phyloP scores from a whole-genome alignment of 2,329 filamentous ascomycete species.

The Claviceps arundinis region DNA sequence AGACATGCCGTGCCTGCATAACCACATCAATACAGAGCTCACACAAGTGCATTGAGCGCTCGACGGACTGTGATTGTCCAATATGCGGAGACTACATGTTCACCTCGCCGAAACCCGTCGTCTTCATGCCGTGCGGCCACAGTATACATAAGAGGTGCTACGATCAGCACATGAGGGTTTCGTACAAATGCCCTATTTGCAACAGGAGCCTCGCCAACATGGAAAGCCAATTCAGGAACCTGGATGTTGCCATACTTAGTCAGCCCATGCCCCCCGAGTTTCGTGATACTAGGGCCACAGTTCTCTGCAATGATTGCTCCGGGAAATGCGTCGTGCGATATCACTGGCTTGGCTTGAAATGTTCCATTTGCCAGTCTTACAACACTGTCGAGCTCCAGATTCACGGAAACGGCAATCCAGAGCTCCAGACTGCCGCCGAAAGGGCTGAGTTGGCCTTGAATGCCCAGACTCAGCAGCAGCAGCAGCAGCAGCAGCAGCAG shows the following conservation, averaged over 20 bases:
- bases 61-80: conserved; percentile 89
- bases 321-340: conserved; percentile 76
- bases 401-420: conserved; percentile 28
- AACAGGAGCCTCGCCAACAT: conserved; percentile 96
- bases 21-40: conserved; percentile 72
- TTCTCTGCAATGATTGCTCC: conserved; percentile 91
- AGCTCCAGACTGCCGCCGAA: conserved; percentile 15
- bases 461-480: conserved; percentile 2
- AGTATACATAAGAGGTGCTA: conserved; percentile 90
- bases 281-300: conserved; percentile 61
- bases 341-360: conserved; percentile 92
- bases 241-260: conserved; percentile 72
- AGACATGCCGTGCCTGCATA: conserved; percentile 90
- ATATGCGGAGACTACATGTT: conserved; percentile 97
- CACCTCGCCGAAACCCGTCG: conserved; percentile 73
- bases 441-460: conserved; percentile 6
- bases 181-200: conserved; percentile 94
- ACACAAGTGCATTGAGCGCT: conserved; percentile 88
- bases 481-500: conserved; percentile 3
- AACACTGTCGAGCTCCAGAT: conserved; percentile 56
- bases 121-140: conserved; percentile 92
- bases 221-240: conserved; percentile 84
- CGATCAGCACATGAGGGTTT: conserved; percentile 71
- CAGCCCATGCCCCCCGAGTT: conserved; percentile 91
- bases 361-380: conserved; percentile 57